Evolutionary conservation across 768 basidiomycete species (phyloP).

Genomic region (Suillus decipiens): DNA sequence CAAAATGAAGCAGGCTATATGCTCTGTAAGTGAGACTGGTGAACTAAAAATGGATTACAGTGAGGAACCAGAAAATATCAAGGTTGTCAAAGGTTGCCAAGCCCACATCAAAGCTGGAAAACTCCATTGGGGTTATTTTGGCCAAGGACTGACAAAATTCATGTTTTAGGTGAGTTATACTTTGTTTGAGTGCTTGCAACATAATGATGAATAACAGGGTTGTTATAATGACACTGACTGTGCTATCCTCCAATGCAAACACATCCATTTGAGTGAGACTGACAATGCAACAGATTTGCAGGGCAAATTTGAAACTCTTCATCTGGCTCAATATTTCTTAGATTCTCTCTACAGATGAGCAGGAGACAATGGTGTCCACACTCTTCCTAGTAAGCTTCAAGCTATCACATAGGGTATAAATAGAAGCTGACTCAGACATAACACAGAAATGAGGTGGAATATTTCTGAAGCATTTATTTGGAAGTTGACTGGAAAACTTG

Average conservation of each 20-base stretch:
- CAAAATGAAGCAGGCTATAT: neutral
- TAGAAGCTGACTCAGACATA: neutral
- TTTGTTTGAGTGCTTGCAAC: neutral
- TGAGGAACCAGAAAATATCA: conserved; percentile 6
- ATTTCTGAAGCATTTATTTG: neutral
- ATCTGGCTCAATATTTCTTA: neutral
- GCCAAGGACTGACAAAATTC: conserved; percentile 16
- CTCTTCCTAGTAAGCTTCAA: neutral
- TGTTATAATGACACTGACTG: conserved; percentile 1
- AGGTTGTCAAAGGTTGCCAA: conserved; percentile 16
- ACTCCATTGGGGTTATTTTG: conserved; percentile 15
- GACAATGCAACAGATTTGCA: conserved; percentile 1
- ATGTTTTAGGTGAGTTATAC: conserved; percentile 14
- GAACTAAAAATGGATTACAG: neutral
- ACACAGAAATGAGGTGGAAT: neutral
- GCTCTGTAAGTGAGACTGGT: neutral
- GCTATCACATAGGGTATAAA: neutral
- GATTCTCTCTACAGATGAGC: neutral
- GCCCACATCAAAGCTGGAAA: conserved; percentile 1
- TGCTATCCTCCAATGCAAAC: conserved; percentile 9
- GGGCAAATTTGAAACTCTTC: neutral
- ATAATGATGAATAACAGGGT: neutral
- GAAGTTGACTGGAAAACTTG: neutral
- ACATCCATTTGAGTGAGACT: too few relatives aligned
- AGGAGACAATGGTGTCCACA: neutral